Percentiles rank a stretch among this genome's conserved stretches.
These are phyloP conservation scores for Exophiala aquamarina DNA, from an alignment of 2,329 filamentous ascomycete species.

Conservation along the genomic window DNA sequence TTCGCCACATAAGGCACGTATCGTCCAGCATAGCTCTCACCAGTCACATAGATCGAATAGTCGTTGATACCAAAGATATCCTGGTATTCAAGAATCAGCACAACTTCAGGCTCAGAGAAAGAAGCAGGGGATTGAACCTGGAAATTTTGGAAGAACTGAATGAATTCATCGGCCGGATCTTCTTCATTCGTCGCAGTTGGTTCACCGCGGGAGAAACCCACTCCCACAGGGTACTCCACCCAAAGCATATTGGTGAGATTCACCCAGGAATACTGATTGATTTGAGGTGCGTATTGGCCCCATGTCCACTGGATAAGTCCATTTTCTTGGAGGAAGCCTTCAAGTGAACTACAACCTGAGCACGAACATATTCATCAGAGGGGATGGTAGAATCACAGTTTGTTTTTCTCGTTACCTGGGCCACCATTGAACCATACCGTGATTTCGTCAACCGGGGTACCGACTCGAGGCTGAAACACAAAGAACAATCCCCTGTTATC, in stretches of 20 bases:
- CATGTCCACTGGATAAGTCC: constrained; percentile 32
- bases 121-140: constrained; percentile 5
- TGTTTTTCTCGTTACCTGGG: no score
- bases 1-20: constrained; percentile 52
- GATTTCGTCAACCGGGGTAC: constrained; percentile 25
- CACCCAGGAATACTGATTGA: constrained; percentile 34
- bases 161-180: constrained; percentile 48
- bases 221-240: constrained; percentile 27
- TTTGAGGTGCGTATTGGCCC: constrained; percentile 28
- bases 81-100: constrained; percentile 28
- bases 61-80: constrained; percentile 41
- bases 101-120: neutral
- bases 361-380: no score
- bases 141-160: constrained; percentile 56
- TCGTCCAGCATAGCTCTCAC: constrained; percentile 54
- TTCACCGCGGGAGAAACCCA: constrained; percentile 22
- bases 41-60: constrained; percentile 55
- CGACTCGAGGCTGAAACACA: constrained; percentile 26
- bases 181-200: constrained; percentile 49
- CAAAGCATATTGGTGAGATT: constrained; percentile 44
- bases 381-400: no score
- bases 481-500: constrained; percentile 20
- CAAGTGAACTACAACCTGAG: constrained; percentile 23
- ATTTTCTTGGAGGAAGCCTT: constrained; percentile 37
- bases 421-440: constrained; percentile 29